These are phyloP conservation scores for Syncephalastrum monosporum DNA, from an alignment of 371 early-diverging fungal genomes.

Conservation along the genomic window DNA sequence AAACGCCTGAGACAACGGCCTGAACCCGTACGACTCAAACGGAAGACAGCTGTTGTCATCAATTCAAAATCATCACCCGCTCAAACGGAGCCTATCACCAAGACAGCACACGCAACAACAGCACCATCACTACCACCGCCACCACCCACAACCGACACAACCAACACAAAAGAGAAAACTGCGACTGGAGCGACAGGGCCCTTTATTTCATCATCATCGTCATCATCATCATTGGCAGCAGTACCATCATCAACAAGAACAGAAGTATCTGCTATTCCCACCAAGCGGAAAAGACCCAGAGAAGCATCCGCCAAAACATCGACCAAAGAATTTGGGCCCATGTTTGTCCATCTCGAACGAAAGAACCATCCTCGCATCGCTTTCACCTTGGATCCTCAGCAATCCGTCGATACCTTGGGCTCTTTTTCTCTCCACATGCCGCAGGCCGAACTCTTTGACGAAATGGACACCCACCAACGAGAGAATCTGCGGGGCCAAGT, in stretches of 20 bases:
- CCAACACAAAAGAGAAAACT: no score
- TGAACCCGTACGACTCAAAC: no score
- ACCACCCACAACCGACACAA: no score
- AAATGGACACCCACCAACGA: slow-evolving; percentile 16
- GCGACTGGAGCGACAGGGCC: no score
- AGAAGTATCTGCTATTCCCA: not conserved
- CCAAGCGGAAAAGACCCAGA: not conserved
- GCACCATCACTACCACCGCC: no score
- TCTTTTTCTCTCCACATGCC: slow-evolving; percentile 15
- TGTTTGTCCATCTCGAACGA: slow-evolving; percentile 24
- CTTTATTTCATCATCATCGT: no score
- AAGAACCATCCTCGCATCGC: slow-evolving; percentile 19
- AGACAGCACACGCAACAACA: no score
- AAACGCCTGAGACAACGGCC: no score
- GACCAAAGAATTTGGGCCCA: slow-evolving; percentile 13
- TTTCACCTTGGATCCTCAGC: slow-evolving; percentile 24
- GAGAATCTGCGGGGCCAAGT: slow-evolving; percentile 19
- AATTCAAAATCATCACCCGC: no score
- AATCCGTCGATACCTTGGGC: slow-evolving; percentile 8
- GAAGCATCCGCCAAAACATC: not conserved
- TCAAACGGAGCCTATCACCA: no score
- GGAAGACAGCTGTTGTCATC: no score
- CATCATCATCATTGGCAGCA: not conserved
- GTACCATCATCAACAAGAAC: not conserved
- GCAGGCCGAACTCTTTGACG: slow-evolving; percentile 11